Evolutionary conservation across 768 basidiomycete species (phyloP).

Genomic region (Suillus paluster): DNA sequence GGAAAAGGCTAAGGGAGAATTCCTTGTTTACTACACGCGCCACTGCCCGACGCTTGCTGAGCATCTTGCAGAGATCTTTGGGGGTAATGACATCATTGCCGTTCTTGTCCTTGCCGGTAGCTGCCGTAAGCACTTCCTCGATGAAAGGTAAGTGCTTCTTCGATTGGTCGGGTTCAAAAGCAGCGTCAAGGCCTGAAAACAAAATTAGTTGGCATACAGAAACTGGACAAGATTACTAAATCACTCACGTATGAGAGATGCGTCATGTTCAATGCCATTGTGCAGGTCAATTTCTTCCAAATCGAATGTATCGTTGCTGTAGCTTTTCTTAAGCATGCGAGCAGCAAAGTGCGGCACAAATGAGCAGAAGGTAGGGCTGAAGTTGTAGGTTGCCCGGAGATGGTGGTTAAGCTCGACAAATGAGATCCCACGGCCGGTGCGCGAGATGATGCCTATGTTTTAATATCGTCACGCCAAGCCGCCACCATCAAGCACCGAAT

Average conservation of each 20-base stretch:
- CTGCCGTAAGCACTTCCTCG: constrained; percentile 58
- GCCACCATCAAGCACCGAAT: background rate
- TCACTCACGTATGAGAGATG: constrained; percentile 27
- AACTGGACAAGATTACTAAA: background rate
- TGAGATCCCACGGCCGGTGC: constrained; percentile 67
- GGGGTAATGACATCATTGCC: constrained; percentile 54
- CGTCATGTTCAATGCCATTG: constrained; percentile 49
- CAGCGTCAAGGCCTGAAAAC: constrained; percentile 55
- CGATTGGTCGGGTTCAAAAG: constrained; percentile 54
- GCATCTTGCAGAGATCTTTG: constrained; percentile 60
- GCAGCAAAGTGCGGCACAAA: constrained; percentile 66
- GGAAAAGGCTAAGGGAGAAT: constrained; percentile 52
- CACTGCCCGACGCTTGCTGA: constrained; percentile 65
- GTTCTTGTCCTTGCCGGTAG: constrained; percentile 58
- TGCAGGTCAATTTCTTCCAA: constrained; percentile 67
- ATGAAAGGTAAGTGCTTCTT: constrained; percentile 53
- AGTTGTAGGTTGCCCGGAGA: constrained; percentile 63
- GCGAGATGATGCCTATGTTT: constrained; percentile 46
- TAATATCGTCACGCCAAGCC: background rate
- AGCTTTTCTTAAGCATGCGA: constrained; percentile 55
- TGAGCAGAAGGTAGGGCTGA: constrained; percentile 63
- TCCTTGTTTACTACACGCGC: constrained; percentile 56
- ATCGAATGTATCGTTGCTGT: constrained; percentile 59
- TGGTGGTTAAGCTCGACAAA: constrained; percentile 45
- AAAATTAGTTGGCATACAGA: background rate